Percentiles rank a stretch among this genome's conserved stretches.
Evolutionary conservation across 352 stramenopile species (phyloP).

Genomic region (Globisporangium echinulatum): DNA sequence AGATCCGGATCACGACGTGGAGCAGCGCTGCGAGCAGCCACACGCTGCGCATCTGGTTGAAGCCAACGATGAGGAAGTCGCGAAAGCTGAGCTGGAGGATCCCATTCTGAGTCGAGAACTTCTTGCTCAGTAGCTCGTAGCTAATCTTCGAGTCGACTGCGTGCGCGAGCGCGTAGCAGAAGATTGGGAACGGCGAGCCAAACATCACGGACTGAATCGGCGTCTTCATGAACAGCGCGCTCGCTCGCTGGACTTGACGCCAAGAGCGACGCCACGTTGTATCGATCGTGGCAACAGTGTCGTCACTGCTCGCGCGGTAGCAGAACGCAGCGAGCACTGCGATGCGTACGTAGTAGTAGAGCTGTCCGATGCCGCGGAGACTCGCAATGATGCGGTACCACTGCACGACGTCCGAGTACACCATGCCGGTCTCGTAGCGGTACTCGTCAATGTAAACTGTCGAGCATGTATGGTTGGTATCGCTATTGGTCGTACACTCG

Average conservation of each 20-base stretch:
- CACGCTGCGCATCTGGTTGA: slow-evolving; percentile 15
- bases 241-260: not conserved
- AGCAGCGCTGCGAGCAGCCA: slow-evolving; percentile 8
- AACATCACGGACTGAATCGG: slow-evolving; percentile 1
- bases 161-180: too few species aligned
- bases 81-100: too few species aligned
- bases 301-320: not conserved
- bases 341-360: slow-evolving; percentile 11
- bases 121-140: too few species aligned
- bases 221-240: slow-evolving; percentile 3
- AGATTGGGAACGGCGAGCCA: too few species aligned
- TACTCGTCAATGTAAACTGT: slow-evolving; percentile 15
- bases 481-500: slow-evolving; percentile 1
- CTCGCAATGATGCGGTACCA: slow-evolving; percentile 24
- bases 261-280: not conserved
- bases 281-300: not conserved
- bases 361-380: slow-evolving; percentile 16
- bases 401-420: slow-evolving; percentile 1
- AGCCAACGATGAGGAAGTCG: not conserved
- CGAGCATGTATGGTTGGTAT: not conserved
- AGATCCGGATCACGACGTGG: not conserved
- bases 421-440: slow-evolving; percentile 16
- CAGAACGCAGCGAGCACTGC: slow-evolving; percentile 7
- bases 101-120: too few species aligned
- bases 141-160: too few species aligned